These are phyloP conservation scores for Hordeum pubiflorum DNA, from an alignment of 202 grass and related monocot species.

Conservation along the genomic window DNA sequence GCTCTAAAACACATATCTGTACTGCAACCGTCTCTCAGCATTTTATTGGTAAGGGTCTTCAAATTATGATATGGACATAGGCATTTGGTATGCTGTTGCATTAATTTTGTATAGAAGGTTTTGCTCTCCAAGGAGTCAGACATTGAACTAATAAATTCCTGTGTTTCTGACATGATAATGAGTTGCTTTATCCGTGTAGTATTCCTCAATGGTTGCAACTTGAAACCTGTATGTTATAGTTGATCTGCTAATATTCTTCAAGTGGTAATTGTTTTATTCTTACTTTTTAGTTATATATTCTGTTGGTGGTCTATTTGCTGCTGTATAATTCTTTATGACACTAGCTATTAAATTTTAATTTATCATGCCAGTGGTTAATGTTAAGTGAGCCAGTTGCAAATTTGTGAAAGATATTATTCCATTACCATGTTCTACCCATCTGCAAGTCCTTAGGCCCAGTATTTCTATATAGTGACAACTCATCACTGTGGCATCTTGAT, in stretches of 20 bases:
- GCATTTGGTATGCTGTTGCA: slow-evolving; percentile 4
- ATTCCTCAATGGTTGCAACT: neutral
- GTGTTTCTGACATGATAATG: neutral
- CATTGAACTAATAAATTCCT: neutral
- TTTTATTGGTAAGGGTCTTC: slow-evolving; percentile 73
- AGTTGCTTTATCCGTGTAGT: neutral
- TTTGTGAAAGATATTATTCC: slow-evolving; percentile 6
- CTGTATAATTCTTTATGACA: neutral
- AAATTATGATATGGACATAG: slow-evolving; percentile 2
- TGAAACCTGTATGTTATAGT: neutral
- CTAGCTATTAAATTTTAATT: neutral
- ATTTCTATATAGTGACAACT: neutral
- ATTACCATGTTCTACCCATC: neutral
- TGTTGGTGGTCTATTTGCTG: neutral
- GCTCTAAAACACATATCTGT: slow-evolving; percentile 70
- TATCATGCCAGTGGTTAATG: neutral
- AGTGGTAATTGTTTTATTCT: neutral
- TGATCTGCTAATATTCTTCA: neutral
- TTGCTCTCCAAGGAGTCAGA: slow-evolving; percentile 2
- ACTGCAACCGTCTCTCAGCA: slow-evolving; percentile 55
- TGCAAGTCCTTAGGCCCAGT: neutral
- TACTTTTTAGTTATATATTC: neutral
- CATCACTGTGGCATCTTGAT: slow-evolving; percentile 4
- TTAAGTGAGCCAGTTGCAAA: neutral
- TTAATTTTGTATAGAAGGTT: slow-evolving; percentile 12